Base-by-base conservation (phyloP, 1,284 basidiomycete genomes). In the Xerocomus nothofagi region DNA sequence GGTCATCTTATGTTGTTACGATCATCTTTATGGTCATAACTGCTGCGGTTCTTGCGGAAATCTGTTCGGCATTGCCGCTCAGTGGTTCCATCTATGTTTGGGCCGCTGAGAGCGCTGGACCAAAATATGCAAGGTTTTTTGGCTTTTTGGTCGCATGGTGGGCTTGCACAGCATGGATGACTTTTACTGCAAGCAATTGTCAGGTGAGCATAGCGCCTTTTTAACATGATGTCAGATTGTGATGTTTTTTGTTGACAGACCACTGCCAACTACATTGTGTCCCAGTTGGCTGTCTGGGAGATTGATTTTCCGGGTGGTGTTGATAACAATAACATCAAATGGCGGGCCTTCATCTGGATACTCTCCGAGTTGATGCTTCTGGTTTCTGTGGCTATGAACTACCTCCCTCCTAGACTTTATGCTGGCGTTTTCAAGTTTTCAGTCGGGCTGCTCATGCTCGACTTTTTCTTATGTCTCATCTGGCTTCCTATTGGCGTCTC, bases 81-180 rank as follows among this genome's bases (percentile, higher is more conserved):
- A 91, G 88, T 48, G 91, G 91, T 8, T 92, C 89, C 8, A 93
- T 93, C 66, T 93, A 93, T 68, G 84, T 92, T 50, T 93, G 91
- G 91, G 87, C 89, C 0, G 91, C 90, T 24, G 91, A 91, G 62
- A 90, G 89, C 57, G 91, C 88, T 5, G 91, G 91, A 3, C 84
- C 84, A 12, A 91, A 88, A 58, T 85, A 90, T 60, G 88, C 82
- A 3, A 77, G 90, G 34, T 86, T 93, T 67, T 81, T 91, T 57
- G 91, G 89, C 2, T 93, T 93, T 71, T 67, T 91, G 47, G 91
- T 93, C 24, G 90, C 91, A 39, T 93, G 88, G 88, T 93, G 90
- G 90, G 78, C 88, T 23, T 84, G 81, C 53, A 92, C 91, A 1
- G 91, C 91, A 15, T 93, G 91, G 91, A 91, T 91, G 80, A 92